These are phyloP conservation scores for Trichophaea hybrida DNA, from an alignment of 2,329 filamentous ascomycete genomes.

Conservation along the genomic window DNA sequence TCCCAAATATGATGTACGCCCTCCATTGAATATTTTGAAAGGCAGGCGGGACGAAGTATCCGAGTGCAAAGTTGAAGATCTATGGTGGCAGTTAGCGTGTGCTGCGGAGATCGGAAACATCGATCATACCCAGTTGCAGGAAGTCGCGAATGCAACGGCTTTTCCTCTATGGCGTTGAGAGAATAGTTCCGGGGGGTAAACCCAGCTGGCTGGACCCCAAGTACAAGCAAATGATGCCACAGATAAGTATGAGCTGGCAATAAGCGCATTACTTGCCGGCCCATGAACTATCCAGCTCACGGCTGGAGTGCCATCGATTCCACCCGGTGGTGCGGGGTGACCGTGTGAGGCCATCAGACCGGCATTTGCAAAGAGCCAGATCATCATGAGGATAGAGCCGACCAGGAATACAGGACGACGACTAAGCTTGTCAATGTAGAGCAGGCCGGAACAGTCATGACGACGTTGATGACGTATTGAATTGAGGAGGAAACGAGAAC, in stretches of 20 bases:
- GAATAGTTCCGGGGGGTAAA: slow-evolving; percentile 37
- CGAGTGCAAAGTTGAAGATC: slow-evolving; percentile 39
- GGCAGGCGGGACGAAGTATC: slow-evolving; percentile 37
- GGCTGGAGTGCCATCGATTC: slow-evolving; percentile 36
- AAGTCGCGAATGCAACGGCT: slow-evolving; percentile 32
- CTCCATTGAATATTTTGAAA: slow-evolving; percentile 39
- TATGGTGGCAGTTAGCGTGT: neutral
- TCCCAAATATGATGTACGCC: slow-evolving; percentile 40
- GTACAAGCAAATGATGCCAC: slow-evolving; percentile 40
- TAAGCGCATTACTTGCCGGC: slow-evolving; percentile 41
- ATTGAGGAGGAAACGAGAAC: slow-evolving; percentile 42
- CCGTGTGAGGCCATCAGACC: slow-evolving; percentile 40
- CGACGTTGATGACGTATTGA: slow-evolving; percentile 44
- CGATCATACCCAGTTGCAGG: slow-evolving; percentile 36
- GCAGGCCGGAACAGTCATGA: slow-evolving; percentile 40
- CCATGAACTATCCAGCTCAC: slow-evolving; percentile 39
- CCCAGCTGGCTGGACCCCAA: slow-evolving; percentile 39
- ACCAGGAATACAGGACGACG: slow-evolving; percentile 37
- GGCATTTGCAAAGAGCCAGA: slow-evolving; percentile 41
- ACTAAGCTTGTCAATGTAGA: slow-evolving; percentile 39
- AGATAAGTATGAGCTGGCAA: slow-evolving; percentile 52
- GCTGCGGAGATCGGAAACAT: neutral
- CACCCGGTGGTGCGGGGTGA: slow-evolving; percentile 31
- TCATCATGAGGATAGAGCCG: slow-evolving; percentile 36
- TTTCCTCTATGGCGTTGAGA: slow-evolving; percentile 20